Percentiles rank a stretch among this genome's conserved stretches.
phyloP scores from a whole-genome alignment of 139 green algal species.

The Closterium sp. region DNA sequence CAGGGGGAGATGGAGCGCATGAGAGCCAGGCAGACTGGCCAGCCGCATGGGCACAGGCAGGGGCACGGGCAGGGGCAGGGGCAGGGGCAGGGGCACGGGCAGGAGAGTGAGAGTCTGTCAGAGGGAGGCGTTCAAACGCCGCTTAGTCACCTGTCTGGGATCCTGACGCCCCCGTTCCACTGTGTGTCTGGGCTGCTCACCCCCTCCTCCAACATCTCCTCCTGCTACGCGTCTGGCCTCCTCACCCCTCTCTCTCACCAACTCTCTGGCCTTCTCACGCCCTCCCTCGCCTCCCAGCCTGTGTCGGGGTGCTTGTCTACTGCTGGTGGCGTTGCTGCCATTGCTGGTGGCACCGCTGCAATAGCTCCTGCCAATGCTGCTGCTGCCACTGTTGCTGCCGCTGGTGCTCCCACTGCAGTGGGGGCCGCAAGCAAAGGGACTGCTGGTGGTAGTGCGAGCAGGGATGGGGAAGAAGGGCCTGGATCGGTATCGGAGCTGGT shows the following conservation, averaged over 20 bases:
- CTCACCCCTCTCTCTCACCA: background rate
- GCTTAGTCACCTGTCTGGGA: background rate
- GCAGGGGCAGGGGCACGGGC: background rate
- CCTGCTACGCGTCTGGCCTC: background rate
- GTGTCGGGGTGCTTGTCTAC: background rate
- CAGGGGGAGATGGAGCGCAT: conserved; percentile 47
- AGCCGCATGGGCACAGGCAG: background rate
- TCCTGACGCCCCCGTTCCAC: background rate
- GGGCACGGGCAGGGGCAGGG: too few relatives aligned
- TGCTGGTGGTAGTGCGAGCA: background rate
- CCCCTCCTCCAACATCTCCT: too few relatives aligned
- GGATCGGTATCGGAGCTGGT: too few relatives aligned
- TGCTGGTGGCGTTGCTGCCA: background rate
- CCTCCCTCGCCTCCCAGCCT: background rate
- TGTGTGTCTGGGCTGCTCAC: background rate
- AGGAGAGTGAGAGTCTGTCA: background rate
- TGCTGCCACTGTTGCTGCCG: background rate
- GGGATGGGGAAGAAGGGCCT: background rate
- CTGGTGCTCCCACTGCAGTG: too few relatives aligned
- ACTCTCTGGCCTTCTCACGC: background rate
- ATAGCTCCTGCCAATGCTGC: background rate
- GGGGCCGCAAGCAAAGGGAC: background rate
- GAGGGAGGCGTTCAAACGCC: background rate
- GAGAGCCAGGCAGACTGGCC: conserved; percentile 19
- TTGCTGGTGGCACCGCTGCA: background rate